Evolutionary conservation across 371 early-diverging fungal genomes (phyloP), one percentile per base, ranked within the genome.

Genomic region (Mucor racemosus): DNA sequence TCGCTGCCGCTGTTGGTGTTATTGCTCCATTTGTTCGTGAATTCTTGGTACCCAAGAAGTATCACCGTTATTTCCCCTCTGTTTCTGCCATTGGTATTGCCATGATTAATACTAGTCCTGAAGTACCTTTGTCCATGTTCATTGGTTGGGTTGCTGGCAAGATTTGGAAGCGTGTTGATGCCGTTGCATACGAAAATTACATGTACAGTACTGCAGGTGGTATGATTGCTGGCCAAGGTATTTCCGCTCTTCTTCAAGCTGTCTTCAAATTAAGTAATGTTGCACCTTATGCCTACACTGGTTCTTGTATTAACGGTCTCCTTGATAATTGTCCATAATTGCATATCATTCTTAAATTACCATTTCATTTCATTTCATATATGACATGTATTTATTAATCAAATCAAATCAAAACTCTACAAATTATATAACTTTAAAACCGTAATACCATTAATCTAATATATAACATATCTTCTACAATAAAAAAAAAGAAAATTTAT

Each of bases 151-250:
- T 65, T n/a, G 79, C 71, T 60, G 78, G 78, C 36, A 69, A 74
- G 64, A 70, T 87, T 67, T 92, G 92, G 92, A 67, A 76, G 64
- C 71, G 73, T 0, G 21, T 79, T 50, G 63, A 58, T 42, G 73
- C 79, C 44, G 55, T 33, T 15, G 63, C 71, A 17, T 76, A 80
- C 46, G 88, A 86, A 31, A 71, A 84, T 58, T 80, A 73, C 48
- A 78, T 84, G 83, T 87, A 83, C 74, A 72, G 72, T 67, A 74
- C 85, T 54, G 89, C 92, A 55, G 85, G 82, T 67, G 93, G 93
- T 62, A 69, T 90, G 65, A 87, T 91, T 73, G 90, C 91, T 65
- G 93, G 93, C 63, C 89, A 88, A 68, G 93, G 93, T 72, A 85
- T 91, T 56, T 84, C 85, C 50, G 91, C 90, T 57, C 75, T 90